Evolutionary conservation across 164 flowering plant genomes (phyloP), one percentile per base, ranked within the genome.

Genomic region (Annona squamosa): DNA sequence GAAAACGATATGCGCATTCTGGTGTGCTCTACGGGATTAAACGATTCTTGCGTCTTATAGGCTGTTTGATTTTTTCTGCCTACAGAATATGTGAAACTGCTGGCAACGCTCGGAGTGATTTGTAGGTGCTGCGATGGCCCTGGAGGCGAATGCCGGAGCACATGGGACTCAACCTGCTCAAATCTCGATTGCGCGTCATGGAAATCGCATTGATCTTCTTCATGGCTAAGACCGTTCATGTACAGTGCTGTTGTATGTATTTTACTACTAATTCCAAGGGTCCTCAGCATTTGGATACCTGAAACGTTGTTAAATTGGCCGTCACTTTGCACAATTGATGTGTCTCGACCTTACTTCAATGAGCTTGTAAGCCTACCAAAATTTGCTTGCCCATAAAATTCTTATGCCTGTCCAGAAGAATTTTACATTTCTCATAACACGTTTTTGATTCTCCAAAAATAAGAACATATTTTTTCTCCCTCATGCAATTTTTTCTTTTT

Each of bases 131-230:
- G 74, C 12, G 74, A 72, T 72, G 59, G 59, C 0, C 67, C 2
- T 3, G 73, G 74, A 63, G 74, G 68, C 9, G 74, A 72, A 72
- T 72, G 74, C 68, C 46, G 72, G 3, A 77, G 65, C 43, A 69
- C 82, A 2, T 77, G 81, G 86, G 66, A 47, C 4, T 48, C 63
- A 3, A 52, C 85, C 61, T 85, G 88, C 75, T 43, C 77, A 19
- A 74, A 85, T 0, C 75, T 84, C 69, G 79, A 79, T 46, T 85
- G 88, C 41, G 66, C 46, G 41, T 84, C 88, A 0, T 85, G 88
- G 88, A 85, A 82, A 72, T 68, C 48, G 37, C 57, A 63, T 37
- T 63, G 47, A 42, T 26, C 47, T 66, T 43, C 59, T 52, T 26
- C 37, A 52, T 16, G 59, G 59, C 59, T 52, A 16, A 52, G 59